These are phyloP conservation scores for Pseudogymnoascus sp. DNA, from an alignment of 2,329 filamentous ascomycete genomes.

Conservation along the genomic window DNA sequence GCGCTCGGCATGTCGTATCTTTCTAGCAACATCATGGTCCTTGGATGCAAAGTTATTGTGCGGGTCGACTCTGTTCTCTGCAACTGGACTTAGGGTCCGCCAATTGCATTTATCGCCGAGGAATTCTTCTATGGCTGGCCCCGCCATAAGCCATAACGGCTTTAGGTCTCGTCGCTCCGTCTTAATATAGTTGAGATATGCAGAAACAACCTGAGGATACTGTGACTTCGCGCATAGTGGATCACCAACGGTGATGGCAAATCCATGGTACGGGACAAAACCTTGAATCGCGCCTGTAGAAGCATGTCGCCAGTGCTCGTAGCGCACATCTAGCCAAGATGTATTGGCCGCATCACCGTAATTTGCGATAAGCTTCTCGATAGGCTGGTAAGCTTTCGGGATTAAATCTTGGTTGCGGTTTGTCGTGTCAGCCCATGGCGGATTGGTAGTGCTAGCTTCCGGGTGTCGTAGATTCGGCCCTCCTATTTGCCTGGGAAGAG, in stretches of 20 bases:
- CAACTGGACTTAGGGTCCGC: conserved; percentile 80
- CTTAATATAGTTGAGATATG: conserved; percentile 68
- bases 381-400: conserved; percentile 55
- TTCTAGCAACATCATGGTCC: conserved; percentile 68
- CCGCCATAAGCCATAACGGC: conserved; percentile 74
- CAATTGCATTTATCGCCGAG: conserved; percentile 74
- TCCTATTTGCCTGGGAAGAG: conserved; percentile 61
- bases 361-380: conserved; percentile 87
- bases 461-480: conserved; percentile 67
- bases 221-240: conserved; percentile 76
- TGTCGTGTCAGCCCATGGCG: conserved; percentile 47
- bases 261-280: conserved; percentile 68
- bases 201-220: conserved; percentile 62
- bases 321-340: conserved; percentile 84
- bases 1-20: conserved; percentile 75
- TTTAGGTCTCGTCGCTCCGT: conserved; percentile 63
- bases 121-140: conserved; percentile 67
- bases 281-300: conserved; percentile 75
- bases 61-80: conserved; percentile 80
- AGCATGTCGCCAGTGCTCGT: conserved; percentile 76
- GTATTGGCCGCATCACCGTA: conserved; percentile 93
- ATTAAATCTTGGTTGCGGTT: conserved; percentile 35
- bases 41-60: conserved; percentile 57
- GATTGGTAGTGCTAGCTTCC: conserved; percentile 72
- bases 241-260: conserved; percentile 78